phyloP scores from a whole-genome alignment of 1,139 yeast species.

The Pichia sp. region DNA sequence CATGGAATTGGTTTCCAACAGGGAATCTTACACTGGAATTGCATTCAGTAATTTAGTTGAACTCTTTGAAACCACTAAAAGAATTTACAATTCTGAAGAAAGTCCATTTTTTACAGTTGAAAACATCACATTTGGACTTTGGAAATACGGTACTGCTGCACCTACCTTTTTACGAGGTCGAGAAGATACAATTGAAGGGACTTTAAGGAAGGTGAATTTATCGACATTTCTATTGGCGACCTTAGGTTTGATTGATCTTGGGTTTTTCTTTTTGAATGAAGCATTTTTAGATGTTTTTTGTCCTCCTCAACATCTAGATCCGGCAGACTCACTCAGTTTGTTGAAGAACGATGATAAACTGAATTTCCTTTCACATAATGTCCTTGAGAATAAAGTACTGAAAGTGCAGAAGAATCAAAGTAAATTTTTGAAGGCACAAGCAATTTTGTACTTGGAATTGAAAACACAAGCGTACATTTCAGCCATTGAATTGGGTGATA shows the following conservation, averaged over 20 bases:
- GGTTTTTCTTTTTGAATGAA: slow-evolving; percentile 79
- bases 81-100: slow-evolving; percentile 48
- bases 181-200: slow-evolving; percentile 59
- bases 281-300: slow-evolving; percentile 79
- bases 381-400: slow-evolving; percentile 3
- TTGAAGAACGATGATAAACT: slow-evolving; percentile 11
- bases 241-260: slow-evolving; percentile 76
- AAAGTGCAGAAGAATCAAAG: slow-evolving; percentile 16
- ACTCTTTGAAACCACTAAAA: slow-evolving; percentile 64
- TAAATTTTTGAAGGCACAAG: slow-evolving; percentile 71
- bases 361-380: slow-evolving; percentile 1
- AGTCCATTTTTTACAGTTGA: slow-evolving; percentile 61
- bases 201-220: slow-evolving; percentile 74
- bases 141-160: slow-evolving; percentile 55
- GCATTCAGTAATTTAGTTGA: slow-evolving; percentile 66
- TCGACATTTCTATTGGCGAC: slow-evolving; percentile 84
- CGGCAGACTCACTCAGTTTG: slow-evolving; percentile 25
- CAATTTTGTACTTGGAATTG: slow-evolving; percentile 70
- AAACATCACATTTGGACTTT: slow-evolving; percentile 43
- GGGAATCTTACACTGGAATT: slow-evolving; percentile 64
- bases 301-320: slow-evolving; percentile 40
- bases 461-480: slow-evolving; percentile 94
- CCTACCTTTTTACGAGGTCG: slow-evolving; percentile 50
- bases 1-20: slow-evolving; percentile 61
- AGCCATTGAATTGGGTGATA: slow-evolving; percentile 68